phyloP scores from a whole-genome alignment of 192 early-diverging fungal genomes.

The Coemansia sp. region DNA sequence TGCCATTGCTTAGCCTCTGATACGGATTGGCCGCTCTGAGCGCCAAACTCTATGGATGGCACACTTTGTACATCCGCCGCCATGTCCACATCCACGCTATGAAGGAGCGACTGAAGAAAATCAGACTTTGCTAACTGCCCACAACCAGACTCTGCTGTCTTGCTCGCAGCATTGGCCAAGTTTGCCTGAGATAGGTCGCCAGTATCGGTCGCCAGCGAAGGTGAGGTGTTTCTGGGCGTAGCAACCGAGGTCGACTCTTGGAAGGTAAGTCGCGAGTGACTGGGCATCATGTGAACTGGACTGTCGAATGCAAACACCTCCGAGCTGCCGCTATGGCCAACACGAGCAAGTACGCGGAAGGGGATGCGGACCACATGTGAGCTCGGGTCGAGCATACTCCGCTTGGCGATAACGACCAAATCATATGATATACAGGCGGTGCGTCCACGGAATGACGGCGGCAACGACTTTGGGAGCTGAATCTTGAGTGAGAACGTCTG shows the following conservation, averaged over 20 bases:
- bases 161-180: neutral
- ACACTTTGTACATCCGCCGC: conserved; percentile 12
- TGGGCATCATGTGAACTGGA: conserved; percentile 37
- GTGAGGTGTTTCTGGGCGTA: conserved; percentile 38
- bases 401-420: conserved; percentile 45
- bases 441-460: conserved; percentile 50
- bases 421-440: conserved; percentile 41
- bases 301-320: conserved; percentile 19
- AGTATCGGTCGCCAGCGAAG: conserved; percentile 10
- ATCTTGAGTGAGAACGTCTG: conserved; percentile 47
- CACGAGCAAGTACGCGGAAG: conserved; percentile 37
- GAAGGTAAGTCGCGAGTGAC: conserved; percentile 24
- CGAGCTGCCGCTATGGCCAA: conserved; percentile 1
- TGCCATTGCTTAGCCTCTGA: neutral
- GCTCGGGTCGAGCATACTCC: conserved; percentile 43
- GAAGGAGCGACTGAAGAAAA: conserved; percentile 23
- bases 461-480: conserved; percentile 32
- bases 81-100: conserved; percentile 6
- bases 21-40: neutral
- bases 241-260: conserved; percentile 23
- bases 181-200: neutral
- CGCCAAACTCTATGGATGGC: conserved; percentile 10
- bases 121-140: conserved; percentile 19
- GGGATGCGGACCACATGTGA: conserved; percentile 42
- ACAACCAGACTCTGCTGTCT: neutral